Percentiles rank a stretch among this genome's conserved stretches.
These are phyloP conservation scores for Polychytrium aggregatum DNA, from an alignment of 192 early-diverging fungal genomes.

Conservation along the genomic window DNA sequence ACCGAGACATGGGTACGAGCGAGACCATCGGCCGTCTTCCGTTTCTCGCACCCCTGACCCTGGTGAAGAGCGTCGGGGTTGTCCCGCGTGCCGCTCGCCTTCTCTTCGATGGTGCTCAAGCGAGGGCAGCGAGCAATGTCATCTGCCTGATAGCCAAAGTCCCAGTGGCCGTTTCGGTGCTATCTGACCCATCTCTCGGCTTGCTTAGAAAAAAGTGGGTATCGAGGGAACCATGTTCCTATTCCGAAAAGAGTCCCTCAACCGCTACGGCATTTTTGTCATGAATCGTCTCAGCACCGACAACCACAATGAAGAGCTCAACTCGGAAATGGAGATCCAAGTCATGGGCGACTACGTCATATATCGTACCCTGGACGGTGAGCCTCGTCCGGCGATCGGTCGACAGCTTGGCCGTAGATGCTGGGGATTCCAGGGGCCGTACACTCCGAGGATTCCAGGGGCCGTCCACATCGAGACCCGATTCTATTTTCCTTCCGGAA, in stretches of 20 bases:
- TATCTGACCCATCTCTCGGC: neutral
- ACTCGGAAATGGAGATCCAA: conserved; percentile 64
- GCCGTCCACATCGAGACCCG: neutral
- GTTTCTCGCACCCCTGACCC: neutral
- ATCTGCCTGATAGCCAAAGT: neutral
- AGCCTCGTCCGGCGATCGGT: neutral
- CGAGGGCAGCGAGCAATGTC: no score
- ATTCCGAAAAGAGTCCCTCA: conserved; percentile 47
- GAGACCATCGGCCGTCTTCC: no score
- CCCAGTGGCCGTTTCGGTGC: neutral
- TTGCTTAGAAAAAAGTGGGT: conserved; percentile 67
- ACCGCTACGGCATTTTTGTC: conserved; percentile 67
- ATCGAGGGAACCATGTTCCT: conserved; percentile 91
- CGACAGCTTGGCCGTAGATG: neutral
- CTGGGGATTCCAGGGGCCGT: neutral
- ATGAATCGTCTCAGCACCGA: conserved; percentile 81
- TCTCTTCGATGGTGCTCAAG: no score
- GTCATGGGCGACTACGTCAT: conserved; percentile 79
- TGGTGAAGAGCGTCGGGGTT: no score
- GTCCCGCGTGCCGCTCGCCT: no score
- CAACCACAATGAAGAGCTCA: conserved; percentile 61
- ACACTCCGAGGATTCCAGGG: neutral
- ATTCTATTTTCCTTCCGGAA: conserved; percentile 2
- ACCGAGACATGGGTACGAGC: conserved; percentile 66
- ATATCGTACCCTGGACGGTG: conserved; percentile 60